Base-by-base conservation (phyloP, 2,329 filamentous ascomycete genomes). In the Aspergillus eucalypticola region DNA sequence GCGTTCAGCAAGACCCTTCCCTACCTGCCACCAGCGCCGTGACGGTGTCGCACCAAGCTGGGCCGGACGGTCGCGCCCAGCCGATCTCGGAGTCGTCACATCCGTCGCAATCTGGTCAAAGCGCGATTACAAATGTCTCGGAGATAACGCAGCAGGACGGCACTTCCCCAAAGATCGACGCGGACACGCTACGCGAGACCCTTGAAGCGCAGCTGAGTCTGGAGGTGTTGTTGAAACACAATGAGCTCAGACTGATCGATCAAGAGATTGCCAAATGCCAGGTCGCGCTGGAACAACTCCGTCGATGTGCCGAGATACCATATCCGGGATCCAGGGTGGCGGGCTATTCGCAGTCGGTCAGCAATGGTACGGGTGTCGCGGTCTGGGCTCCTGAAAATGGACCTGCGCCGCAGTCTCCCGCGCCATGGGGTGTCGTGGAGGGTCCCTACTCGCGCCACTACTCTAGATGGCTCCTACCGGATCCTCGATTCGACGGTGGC, bases 191-290 rank as follows among this genome's bases (percentile, higher is more conserved):
- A 64, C 86, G 86, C 72, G 88, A 93, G 68, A 84, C 85, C 38
- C 90, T 98, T 72, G 89, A 92, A 72, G 88, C 92, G 63, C 90
- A 97, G 77, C 89, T 98, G 75, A 91, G 92, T 71, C 86, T 95
- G 66, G 93, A 97, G 79, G 93, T 98, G 56, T 80, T 98, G 64
- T 81, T 96, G 74, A 98, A 97, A 82, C 95, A 99, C 77, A 88
- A 95, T 71, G 95, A 99, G 80, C 80, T 98, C 61, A 91, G 93
- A 59, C 83, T 96, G 67, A 96, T 98, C 75, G 92, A 98, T 73
- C 92, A 96, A 78, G 95, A 98, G 79, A 84, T 98, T 66, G 94
- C 92, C 66, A 98, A 97, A 80, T 97, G 93, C 73, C 93, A 98
- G 79, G 82, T 93, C 65, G 92, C 93, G 10, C 83, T 98, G 67